phyloP scores from a whole-genome alignment of 768 basidiomycete species.

The Atractiella rhizophila region DNA sequence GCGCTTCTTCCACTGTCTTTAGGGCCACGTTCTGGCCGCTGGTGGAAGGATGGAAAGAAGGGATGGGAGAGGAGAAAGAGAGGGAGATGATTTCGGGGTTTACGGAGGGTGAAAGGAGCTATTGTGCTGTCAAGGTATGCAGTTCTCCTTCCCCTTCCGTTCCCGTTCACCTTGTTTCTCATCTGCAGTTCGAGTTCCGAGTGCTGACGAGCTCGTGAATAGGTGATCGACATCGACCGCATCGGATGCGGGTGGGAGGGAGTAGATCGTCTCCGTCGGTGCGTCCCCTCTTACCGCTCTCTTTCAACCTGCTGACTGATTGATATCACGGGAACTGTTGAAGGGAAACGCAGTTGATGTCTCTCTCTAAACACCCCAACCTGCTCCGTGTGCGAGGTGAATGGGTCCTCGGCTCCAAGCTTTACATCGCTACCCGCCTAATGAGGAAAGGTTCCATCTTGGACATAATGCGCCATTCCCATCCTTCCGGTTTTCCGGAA shows the following conservation, averaged over 20 bases:
- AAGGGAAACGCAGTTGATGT: constrained; percentile 72
- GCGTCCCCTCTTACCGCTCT: neutral
- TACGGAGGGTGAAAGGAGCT: neutral
- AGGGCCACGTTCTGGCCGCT: constrained; percentile 38
- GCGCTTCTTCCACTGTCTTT: constrained; percentile 77
- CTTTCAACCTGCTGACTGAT: constrained; percentile 36
- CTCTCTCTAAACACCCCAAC: constrained; percentile 36
- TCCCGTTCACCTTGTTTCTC: no score
- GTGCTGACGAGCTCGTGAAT: no score
- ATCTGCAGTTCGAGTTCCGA: no score
- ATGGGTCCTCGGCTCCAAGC: constrained; percentile 60
- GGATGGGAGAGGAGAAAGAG: constrained; percentile 32
- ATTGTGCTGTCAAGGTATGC: neutral
- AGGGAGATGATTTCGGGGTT: neutral
- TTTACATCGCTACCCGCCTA: constrained; percentile 62
- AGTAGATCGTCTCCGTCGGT: constrained; percentile 8
- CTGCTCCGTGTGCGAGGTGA: constrained; percentile 58
- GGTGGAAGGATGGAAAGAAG: constrained; percentile 41
- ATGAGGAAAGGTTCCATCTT: constrained; percentile 42
- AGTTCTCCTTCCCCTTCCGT: no score
- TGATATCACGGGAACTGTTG: constrained; percentile 23
- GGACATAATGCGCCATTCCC: constrained; percentile 59
- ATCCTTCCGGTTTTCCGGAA: constrained; percentile 74
- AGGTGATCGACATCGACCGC: constrained; percentile 48
- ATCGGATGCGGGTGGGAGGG: constrained; percentile 30